These are phyloP conservation scores for Penicillium verrucosum DNA, from an alignment of 2,329 filamentous ascomycete genomes.

Conservation along the genomic window DNA sequence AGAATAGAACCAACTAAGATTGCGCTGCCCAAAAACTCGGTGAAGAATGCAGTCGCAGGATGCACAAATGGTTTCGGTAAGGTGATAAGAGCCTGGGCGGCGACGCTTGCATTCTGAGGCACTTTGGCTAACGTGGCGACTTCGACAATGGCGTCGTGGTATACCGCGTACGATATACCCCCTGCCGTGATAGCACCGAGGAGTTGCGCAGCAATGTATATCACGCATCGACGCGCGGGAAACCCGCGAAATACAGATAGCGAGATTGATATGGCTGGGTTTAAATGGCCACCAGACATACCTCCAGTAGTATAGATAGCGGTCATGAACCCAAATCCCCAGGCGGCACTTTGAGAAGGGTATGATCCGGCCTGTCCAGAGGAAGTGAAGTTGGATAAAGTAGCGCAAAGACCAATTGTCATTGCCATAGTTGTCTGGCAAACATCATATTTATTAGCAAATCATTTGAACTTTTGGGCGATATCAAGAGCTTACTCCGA, in stretches of 20 bases:
- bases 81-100: slow-evolving; percentile 28
- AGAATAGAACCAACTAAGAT: slow-evolving; percentile 34
- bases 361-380: slow-evolving; percentile 24
- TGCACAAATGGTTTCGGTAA: slow-evolving; percentile 26
- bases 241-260: slow-evolving; percentile 37
- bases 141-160: slow-evolving; percentile 34
- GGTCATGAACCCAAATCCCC: slow-evolving; percentile 35
- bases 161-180: slow-evolving; percentile 35
- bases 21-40: slow-evolving; percentile 36
- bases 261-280: slow-evolving; percentile 45
- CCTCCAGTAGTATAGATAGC: slow-evolving; percentile 48
- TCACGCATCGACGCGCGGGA: slow-evolving; percentile 24
- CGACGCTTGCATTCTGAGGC: slow-evolving; percentile 16
- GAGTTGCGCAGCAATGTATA: slow-evolving; percentile 36
- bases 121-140: slow-evolving; percentile 15
- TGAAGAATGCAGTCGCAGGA: slow-evolving; percentile 36
- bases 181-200: slow-evolving; percentile 36
- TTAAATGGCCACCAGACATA: slow-evolving; percentile 50
- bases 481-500: slow-evolving; percentile 18
- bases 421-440: slow-evolving; percentile 28
- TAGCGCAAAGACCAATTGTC: slow-evolving; percentile 29
- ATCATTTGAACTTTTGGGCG: neutral
- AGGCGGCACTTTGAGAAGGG: slow-evolving; percentile 20
- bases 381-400: slow-evolving; percentile 23
- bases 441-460: neutral